phyloP scores from a whole-genome alignment of 805 yeast species.

The Zygosaccharomyces lentus region DNA sequence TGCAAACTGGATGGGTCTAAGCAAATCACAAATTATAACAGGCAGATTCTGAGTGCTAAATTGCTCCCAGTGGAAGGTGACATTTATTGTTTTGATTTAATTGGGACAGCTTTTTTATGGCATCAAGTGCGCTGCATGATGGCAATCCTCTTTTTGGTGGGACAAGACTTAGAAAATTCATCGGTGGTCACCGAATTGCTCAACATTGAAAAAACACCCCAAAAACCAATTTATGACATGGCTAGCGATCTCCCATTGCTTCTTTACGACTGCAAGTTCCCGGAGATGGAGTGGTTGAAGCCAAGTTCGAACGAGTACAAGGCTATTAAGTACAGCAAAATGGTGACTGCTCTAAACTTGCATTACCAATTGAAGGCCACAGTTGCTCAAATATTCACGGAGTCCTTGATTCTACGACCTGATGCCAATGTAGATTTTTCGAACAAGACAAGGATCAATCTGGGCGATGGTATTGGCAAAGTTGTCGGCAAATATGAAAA shows the following conservation, averaged over 20 bases:
- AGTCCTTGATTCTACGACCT: slow-evolving; percentile 24
- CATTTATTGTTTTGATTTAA: slow-evolving; percentile 65
- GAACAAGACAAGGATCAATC: slow-evolving; percentile 41
- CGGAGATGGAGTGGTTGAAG: slow-evolving; percentile 60
- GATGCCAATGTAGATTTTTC: slow-evolving; percentile 20
- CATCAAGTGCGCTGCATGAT: slow-evolving; percentile 97
- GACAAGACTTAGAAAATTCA: slow-evolving; percentile 68
- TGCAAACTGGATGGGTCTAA: slow-evolving; percentile 94
- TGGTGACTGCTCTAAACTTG: slow-evolving; percentile 48
- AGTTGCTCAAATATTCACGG: slow-evolving; percentile 48
- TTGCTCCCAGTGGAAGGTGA: slow-evolving; percentile 42
- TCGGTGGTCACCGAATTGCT: slow-evolving; percentile 53
- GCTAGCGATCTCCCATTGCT: slow-evolving; percentile 87
- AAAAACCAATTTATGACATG: slow-evolving; percentile 79
- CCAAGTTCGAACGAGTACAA: slow-evolving; percentile 35
- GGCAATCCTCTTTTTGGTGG: slow-evolving; percentile 74
- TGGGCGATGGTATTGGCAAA: slow-evolving; percentile 78
- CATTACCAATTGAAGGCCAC: slow-evolving; percentile 55
- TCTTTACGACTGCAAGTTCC: slow-evolving; percentile 77
- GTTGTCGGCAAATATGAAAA: slow-evolving; percentile 55
- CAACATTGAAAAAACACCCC: slow-evolving; percentile 51
- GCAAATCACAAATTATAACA: slow-evolving; percentile 74
- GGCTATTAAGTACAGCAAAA: slow-evolving; percentile 40
- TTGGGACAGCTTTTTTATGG: slow-evolving; percentile 92
- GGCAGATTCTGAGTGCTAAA: slow-evolving; percentile 54